Conservation (phyloP, 164 flowering plant species). For the Magnolia kwangsiensis region DNA sequence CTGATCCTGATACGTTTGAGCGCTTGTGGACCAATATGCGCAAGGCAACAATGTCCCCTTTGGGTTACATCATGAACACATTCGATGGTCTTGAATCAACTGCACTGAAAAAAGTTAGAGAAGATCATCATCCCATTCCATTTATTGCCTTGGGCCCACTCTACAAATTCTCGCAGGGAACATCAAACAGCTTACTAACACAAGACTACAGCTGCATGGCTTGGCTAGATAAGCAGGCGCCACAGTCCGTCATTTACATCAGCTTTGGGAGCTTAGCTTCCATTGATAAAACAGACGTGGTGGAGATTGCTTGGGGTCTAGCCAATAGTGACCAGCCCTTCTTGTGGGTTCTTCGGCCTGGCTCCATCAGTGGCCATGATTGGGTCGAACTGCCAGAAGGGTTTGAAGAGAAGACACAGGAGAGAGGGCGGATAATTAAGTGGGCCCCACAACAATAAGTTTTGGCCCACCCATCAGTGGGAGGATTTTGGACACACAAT, state of each 20-base stretch:
- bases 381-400: too few species aligned
- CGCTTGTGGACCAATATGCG: not conserved
- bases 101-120: conserved; percentile 1
- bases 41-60: conserved; percentile 11
- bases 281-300: conserved; percentile 9
- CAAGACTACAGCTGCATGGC: conserved; percentile 56
- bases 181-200: conserved; percentile 23
- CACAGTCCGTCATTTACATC: conserved; percentile 51
- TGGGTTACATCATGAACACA: conserved; percentile 42
- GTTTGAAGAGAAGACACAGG: too few species aligned
- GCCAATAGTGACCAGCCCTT: conserved; percentile 10
- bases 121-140: conserved; percentile 14
- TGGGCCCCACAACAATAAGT: too few species aligned
- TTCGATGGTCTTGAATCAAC: conserved; percentile 35
- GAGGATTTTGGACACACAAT: too few species aligned
- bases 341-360: too few species aligned
- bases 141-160: conserved; percentile 32
- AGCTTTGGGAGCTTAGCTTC: conserved; percentile 69
- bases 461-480: too few species aligned
- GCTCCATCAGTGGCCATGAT: too few species aligned
- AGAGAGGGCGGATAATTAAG: too few species aligned
- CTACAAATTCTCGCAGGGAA: conserved; percentile 13
- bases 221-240: conserved; percentile 54
- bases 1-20: conserved; percentile 1
- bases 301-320: conserved; percentile 33